Evolutionary conservation across 2,329 filamentous ascomycete genomes (phyloP).

Genomic region (Ascosphaera pollenicola): DNA sequence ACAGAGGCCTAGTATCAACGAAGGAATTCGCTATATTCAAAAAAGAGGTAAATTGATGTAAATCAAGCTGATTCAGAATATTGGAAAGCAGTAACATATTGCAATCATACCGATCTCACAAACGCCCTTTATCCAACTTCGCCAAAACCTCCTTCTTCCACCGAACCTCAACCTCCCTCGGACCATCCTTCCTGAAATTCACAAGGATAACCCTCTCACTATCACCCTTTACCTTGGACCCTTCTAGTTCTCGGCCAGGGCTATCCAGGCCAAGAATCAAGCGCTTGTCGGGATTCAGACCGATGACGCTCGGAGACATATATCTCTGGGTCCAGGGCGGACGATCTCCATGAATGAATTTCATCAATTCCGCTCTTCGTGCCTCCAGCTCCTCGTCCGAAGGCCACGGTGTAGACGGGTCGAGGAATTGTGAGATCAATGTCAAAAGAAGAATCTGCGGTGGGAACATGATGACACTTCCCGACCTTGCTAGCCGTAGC

Average conservation of each 20-base stretch:
- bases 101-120: no score
- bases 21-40: no score
- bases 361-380: constrained; percentile 21
- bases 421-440: constrained; percentile 28
- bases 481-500: constrained; percentile 38
- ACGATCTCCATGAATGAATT: constrained; percentile 25
- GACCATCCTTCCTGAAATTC: constrained; percentile 33
- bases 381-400: constrained; percentile 11
- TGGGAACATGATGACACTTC: constrained; percentile 66
- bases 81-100: no score
- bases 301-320: constrained; percentile 22
- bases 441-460: constrained; percentile 51
- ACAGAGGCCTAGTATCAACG: no score
- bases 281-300: constrained; percentile 23
- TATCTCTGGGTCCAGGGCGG: constrained; percentile 26
- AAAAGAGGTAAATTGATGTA: no score
- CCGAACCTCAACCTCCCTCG: constrained; percentile 31
- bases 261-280: constrained; percentile 30
- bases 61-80: no score
- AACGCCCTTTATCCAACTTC: constrained; percentile 5
- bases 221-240: constrained; percentile 25
- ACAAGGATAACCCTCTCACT: constrained; percentile 34
- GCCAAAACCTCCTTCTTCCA: constrained; percentile 26
- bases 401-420: constrained; percentile 12
- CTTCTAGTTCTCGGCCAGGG: constrained; percentile 33